A percentile compares a stretch with the other conserved stretches of the same genome.
phyloP scores from a whole-genome alignment of 768 basidiomycete species.

The Leccinum broughii region DNA sequence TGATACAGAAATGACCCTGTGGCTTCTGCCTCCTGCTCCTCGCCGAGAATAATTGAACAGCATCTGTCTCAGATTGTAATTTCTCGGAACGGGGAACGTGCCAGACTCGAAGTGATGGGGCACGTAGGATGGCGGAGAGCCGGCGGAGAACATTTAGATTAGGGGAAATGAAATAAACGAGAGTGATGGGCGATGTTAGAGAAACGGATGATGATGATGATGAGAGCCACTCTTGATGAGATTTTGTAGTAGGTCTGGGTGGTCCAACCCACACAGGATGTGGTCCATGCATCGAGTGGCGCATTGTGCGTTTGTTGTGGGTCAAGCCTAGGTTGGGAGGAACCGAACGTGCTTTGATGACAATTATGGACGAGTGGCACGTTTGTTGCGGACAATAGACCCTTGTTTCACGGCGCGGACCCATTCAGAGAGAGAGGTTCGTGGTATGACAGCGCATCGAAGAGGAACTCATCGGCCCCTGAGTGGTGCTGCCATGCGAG shows the following conservation, averaged over 20 bases:
- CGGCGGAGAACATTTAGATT: neutral
- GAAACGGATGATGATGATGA: neutral
- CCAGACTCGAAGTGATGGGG: constrained; percentile 25
- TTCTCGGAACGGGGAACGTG: constrained; percentile 29
- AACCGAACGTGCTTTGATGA: neutral
- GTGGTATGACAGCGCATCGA: neutral
- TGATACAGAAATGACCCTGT: neutral
- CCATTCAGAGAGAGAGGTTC: neutral
- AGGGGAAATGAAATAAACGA: constrained; percentile 1
- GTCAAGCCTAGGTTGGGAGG: neutral
- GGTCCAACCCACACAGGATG: constrained; percentile 5
- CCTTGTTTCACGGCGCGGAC: constrained; percentile 5
- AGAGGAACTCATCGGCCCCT: constrained; percentile 3
- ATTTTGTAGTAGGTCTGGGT: constrained; percentile 18
- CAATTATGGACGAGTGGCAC: constrained; percentile 6
- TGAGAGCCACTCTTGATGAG: neutral
- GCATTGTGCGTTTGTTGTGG: constrained; percentile 5
- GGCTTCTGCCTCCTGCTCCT: neutral
- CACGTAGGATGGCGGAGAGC: constrained; percentile 12
- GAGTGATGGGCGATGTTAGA: neutral
- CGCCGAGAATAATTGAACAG: constrained; percentile 22
- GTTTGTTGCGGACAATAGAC: constrained; percentile 1
- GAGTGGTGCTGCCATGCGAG: neutral
- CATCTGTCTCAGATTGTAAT: constrained; percentile 31
- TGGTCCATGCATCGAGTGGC: constrained; percentile 7